These are phyloP conservation scores for Saccharomycopsis microspora DNA, from an alignment of 805 yeast species.

Conservation along the genomic window DNA sequence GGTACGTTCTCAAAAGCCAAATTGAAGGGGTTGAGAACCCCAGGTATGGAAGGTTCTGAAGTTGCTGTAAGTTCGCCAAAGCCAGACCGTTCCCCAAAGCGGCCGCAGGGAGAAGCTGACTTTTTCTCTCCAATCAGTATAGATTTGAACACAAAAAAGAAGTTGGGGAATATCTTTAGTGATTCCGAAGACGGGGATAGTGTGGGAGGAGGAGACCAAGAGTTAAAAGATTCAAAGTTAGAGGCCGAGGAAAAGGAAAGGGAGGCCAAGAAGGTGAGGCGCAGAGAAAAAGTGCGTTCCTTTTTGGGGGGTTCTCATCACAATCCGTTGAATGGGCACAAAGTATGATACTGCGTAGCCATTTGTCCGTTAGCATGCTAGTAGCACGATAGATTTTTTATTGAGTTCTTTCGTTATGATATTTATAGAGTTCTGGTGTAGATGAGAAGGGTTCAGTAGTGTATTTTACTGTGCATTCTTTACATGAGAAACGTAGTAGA, in stretches of 20 bases:
- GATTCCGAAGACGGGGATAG: constrained; percentile 10
- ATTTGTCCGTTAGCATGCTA: too few species aligned
- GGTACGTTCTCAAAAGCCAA: neutral
- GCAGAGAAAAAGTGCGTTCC: constrained; percentile 10
- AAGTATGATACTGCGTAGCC: too few species aligned
- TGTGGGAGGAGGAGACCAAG: neutral
- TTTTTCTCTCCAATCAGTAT: constrained; percentile 9
- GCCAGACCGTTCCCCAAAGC: too few species aligned
- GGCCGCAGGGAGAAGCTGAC: neutral
- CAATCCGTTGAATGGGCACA: neutral
- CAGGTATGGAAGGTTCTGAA: too few species aligned
- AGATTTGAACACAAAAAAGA: constrained; percentile 10
- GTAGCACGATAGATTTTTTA: too few species aligned
- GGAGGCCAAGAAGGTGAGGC: too few species aligned
- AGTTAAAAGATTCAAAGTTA: neutral
- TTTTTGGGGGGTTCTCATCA: constrained; percentile 9
- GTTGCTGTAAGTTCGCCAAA: too few species aligned
- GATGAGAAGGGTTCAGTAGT: too few species aligned
- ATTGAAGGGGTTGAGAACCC: neutral
- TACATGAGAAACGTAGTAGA: too few species aligned
- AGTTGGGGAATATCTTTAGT: constrained; percentile 11
- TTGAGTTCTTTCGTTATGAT: too few species aligned
- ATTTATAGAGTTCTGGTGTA: too few species aligned
- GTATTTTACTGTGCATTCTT: too few species aligned
- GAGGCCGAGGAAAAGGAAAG: neutral